phyloP scores from a whole-genome alignment of 2,329 filamentous ascomycete genomes.

The Mycosphaerella sp. region DNA sequence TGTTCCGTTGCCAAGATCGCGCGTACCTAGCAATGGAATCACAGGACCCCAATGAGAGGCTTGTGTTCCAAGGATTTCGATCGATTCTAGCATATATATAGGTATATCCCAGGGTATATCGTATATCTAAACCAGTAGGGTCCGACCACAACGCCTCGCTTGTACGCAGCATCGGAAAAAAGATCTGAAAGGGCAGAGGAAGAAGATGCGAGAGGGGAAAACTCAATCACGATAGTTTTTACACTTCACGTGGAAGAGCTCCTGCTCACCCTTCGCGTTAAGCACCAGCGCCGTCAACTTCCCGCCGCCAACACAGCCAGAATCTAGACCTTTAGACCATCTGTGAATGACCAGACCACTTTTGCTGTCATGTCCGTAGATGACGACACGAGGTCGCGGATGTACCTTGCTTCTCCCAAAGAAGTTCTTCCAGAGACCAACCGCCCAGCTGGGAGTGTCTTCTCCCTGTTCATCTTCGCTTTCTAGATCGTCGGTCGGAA shows the following conservation, averaged over 20 bases:
- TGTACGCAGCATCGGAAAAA: slow-evolving; percentile 5
- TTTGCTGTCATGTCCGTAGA: slow-evolving; percentile 84
- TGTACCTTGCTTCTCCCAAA: slow-evolving; percentile 28
- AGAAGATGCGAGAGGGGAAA: not conserved
- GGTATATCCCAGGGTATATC: slow-evolving; percentile 1
- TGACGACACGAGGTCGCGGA: slow-evolving; percentile 54
- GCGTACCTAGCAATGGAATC: too few species aligned
- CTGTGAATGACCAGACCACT: slow-evolving; percentile 58
- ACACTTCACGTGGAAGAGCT: slow-evolving; percentile 38
- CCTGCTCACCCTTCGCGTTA: slow-evolving; percentile 43
- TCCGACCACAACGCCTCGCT: slow-evolving; percentile 13
- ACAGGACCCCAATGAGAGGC: not conserved
- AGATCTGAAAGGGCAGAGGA: too few species aligned
- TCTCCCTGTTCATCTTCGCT: not conserved
- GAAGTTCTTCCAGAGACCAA: slow-evolving; percentile 19
- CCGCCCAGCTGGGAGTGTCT: slow-evolving; percentile 5
- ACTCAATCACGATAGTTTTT: slow-evolving; percentile 29
- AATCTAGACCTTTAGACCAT: slow-evolving; percentile 81
- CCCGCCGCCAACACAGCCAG: slow-evolving; percentile 69
- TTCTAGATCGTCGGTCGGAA: slow-evolving; percentile 7
- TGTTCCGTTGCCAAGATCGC: too few species aligned
- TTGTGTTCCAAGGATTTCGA: not conserved
- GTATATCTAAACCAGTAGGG: not conserved
- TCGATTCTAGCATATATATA: not conserved
- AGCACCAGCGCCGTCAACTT: slow-evolving; percentile 72